Evolutionary conservation across 2,329 filamentous ascomycete species (phyloP).

Genomic region (Tolypocladium inflatum): DNA sequence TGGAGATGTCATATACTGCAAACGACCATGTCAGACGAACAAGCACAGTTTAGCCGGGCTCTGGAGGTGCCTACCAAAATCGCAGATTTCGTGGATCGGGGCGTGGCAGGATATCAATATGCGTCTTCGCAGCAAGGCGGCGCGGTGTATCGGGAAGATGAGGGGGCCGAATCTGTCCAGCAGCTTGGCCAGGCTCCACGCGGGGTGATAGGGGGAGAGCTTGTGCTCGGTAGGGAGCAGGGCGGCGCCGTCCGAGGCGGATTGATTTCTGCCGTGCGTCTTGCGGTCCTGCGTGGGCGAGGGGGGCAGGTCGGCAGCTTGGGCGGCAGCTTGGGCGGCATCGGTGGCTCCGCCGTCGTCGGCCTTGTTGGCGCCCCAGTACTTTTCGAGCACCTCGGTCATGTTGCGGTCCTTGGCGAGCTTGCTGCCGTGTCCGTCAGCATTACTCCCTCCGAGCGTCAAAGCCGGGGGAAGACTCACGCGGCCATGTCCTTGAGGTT

Average conservation of each 20-base stretch:
- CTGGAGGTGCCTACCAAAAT: constrained; percentile 60
- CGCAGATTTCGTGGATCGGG: constrained; percentile 76
- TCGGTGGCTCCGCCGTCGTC: constrained; percentile 25
- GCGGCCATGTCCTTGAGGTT: constrained; percentile 64
- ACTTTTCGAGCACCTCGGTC: constrained; percentile 59
- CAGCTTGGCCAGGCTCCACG: constrained; percentile 68
- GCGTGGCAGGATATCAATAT: constrained; percentile 81
- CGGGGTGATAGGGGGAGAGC: constrained; percentile 73
- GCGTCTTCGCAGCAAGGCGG: constrained; percentile 75
- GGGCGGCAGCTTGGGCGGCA: constrained; percentile 4
- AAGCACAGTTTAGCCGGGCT: not conserved
- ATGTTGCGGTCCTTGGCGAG: constrained; percentile 58
- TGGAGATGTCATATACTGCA: constrained; percentile 88
- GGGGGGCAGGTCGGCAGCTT: constrained; percentile 23
- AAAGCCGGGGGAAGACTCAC: constrained; percentile 30
- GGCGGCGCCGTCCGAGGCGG: constrained; percentile 51
- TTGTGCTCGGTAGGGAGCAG: constrained; percentile 52
- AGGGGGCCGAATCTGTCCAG: constrained; percentile 82
- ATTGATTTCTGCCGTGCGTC: constrained; percentile 45
- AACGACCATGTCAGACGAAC: constrained; percentile 4
- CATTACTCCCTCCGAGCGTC: not conserved
- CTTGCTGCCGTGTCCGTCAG: constrained; percentile 24
- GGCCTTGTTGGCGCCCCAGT: constrained; percentile 56
- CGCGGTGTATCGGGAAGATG: constrained; percentile 83
- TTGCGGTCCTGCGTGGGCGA: constrained; percentile 22